These are phyloP conservation scores for Paraphaeosphaeria sporulosa DNA, from an alignment of 2,329 filamentous ascomycete species.

Conservation along the genomic window DNA sequence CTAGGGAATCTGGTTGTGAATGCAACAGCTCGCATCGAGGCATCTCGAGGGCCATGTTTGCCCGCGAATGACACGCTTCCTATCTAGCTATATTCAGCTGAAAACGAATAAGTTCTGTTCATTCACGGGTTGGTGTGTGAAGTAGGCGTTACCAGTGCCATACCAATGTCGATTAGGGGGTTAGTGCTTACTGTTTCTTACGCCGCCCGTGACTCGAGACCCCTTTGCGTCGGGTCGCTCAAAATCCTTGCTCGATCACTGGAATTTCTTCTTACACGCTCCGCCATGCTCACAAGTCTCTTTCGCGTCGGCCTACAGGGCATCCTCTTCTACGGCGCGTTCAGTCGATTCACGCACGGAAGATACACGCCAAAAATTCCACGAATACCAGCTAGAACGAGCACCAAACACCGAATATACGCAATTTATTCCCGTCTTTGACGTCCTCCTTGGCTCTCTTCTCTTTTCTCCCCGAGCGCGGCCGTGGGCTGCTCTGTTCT, in stretches of 20 bases:
- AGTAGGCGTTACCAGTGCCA: background rate
- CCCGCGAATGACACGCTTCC: slow-evolving; percentile 21
- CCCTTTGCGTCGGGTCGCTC: too few species aligned
- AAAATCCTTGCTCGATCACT: too few species aligned
- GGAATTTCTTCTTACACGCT: background rate
- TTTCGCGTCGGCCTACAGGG: slow-evolving; percentile 6
- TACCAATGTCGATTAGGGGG: background rate
- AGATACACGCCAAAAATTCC: slow-evolving; percentile 1
- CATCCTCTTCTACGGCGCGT: slow-evolving; percentile 5
- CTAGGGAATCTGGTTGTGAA: slow-evolving; percentile 28
- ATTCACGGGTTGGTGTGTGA: background rate
- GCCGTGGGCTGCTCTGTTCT: slow-evolving; percentile 3
- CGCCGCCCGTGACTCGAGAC: background rate
- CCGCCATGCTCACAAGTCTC: background rate
- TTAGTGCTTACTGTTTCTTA: background rate
- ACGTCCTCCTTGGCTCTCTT: background rate
- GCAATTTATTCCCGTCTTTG: slow-evolving; percentile 1
- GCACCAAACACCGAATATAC: slow-evolving; percentile 8
- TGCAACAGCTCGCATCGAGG: slow-evolving; percentile 30
- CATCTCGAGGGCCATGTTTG: slow-evolving; percentile 24
- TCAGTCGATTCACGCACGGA: slow-evolving; percentile 13
- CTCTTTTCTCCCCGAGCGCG: slow-evolving; percentile 2
- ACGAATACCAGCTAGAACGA: slow-evolving; percentile 8
- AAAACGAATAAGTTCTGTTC: background rate
- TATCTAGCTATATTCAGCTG: background rate